phyloP scores from a whole-genome alignment of 495 filamentous ascomycete species.

The Hypomontagnella submonticulosa region DNA sequence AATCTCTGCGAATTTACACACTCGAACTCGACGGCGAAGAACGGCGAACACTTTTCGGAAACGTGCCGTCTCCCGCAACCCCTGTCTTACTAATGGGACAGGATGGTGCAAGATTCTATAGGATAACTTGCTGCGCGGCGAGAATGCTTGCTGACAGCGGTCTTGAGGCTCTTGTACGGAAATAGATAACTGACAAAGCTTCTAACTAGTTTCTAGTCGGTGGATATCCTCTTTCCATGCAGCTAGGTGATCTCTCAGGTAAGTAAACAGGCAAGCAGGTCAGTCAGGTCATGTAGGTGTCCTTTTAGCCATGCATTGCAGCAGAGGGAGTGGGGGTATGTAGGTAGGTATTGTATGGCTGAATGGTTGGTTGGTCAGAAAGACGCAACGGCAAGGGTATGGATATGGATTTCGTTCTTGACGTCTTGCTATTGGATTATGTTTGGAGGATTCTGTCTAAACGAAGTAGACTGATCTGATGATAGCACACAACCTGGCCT shows the following conservation, averaged over 20 bases:
- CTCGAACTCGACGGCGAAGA: conserved; percentile 27
- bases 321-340: conserved; percentile 29
- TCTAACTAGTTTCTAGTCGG: conserved; percentile 24
- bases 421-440: conserved; percentile 22
- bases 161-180: conserved; percentile 24
- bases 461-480: conserved; percentile 27
- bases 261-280: conserved; percentile 27
- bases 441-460: conserved; percentile 23
- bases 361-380: conserved; percentile 24
- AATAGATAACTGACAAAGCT: conserved; percentile 32
- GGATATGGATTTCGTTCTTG: conserved; percentile 17
- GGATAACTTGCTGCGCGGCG: conserved; percentile 5
- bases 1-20: conserved; percentile 22
- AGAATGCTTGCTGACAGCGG: conserved; percentile 4
- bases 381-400: conserved; percentile 10
- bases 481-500: conserved; percentile 16
- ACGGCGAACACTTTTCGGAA: conserved; percentile 21
- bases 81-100: conserved; percentile 18
- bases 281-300: conserved; percentile 40
- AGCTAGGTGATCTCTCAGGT: conserved; percentile 39
- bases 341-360: too few relatives aligned
- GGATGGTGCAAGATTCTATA: conserved; percentile 26
- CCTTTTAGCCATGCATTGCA: conserved; percentile 40
- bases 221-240: conserved; percentile 33
- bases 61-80: conserved; percentile 21